phyloP scores from a whole-genome alignment of 306 rosid genomes.

The Medicago arabica region DNA sequence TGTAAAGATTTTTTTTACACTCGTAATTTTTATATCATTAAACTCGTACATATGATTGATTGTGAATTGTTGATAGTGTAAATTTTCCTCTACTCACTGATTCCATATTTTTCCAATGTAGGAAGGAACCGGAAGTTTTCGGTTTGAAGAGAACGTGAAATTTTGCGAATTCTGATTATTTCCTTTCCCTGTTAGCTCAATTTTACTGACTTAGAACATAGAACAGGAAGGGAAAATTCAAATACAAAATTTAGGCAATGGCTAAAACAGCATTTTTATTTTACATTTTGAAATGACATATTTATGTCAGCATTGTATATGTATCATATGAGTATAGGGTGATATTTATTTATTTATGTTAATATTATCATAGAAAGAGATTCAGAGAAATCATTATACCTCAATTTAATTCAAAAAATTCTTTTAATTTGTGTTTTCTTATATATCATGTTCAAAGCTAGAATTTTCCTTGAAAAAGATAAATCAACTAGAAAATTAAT shows the following conservation, averaged over 20 bases:
- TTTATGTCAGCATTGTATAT: constrained; percentile 39
- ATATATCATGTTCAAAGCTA: not conserved
- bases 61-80: no score
- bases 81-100: constrained; percentile 10
- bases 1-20: not conserved
- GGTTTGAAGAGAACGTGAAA: constrained; percentile 31
- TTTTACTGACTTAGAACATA: constrained; percentile 27
- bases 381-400: constrained; percentile 19
- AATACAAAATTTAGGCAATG: constrained; percentile 28
- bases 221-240: constrained; percentile 31
- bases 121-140: constrained; percentile 41
- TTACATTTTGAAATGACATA: constrained; percentile 24
- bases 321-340: constrained; percentile 28
- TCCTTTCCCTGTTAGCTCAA: constrained; percentile 13
- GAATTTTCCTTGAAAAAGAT: no score
- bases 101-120: constrained; percentile 21
- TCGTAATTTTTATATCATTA: no score
- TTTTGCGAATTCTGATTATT: constrained; percentile 39
- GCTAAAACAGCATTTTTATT: constrained; percentile 16
- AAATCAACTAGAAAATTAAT: no score
- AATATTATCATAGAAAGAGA: constrained; percentile 7
- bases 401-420: not conserved
- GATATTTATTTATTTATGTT: constrained; percentile 26
- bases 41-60: no score
- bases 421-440: not conserved